A percentile compares a stretch with the other conserved stretches of the same genome.
Evolutionary conservation across 805 yeast genomes (phyloP).

Genomic region (Trichomonascus vanleenenianus): DNA sequence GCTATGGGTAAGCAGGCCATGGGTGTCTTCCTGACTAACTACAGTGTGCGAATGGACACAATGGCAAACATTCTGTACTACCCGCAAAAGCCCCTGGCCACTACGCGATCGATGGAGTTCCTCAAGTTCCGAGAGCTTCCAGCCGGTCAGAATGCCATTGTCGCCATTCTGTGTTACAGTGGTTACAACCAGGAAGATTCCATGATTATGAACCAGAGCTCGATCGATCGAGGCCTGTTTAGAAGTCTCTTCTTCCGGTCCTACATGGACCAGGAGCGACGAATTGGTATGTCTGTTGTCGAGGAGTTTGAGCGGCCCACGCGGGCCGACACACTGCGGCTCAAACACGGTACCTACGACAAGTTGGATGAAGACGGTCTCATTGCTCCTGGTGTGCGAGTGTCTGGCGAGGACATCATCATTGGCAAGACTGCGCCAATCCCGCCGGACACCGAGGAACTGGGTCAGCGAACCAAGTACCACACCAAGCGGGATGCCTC

Average conservation of each 20-base stretch:
- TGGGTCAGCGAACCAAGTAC: slow-evolving; percentile 97
- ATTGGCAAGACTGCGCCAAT: slow-evolving; percentile 99
- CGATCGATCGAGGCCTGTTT: slow-evolving; percentile 94
- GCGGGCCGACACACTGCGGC: slow-evolving; percentile 85
- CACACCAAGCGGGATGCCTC: slow-evolving; percentile 99
- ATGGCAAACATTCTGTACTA: slow-evolving; percentile 97
- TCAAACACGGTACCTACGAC: slow-evolving; percentile 97
- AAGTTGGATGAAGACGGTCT: slow-evolving; percentile 97
- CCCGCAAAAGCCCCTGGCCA: slow-evolving; percentile 97
- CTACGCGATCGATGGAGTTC: slow-evolving; percentile 96
- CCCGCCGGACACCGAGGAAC: slow-evolving; percentile 97
- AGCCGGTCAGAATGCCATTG: slow-evolving; percentile 98
- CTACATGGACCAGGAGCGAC: slow-evolving; percentile 96
- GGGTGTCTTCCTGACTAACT: slow-evolving; percentile 97
- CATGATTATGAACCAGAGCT: slow-evolving; percentile 98
- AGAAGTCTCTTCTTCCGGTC: slow-evolving; percentile 94
- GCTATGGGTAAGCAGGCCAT: slow-evolving; percentile 99
- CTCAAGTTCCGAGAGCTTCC: slow-evolving; percentile 96
- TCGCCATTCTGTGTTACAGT: slow-evolving; percentile 95
- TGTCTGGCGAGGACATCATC: slow-evolving; percentile 96
- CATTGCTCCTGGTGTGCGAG: slow-evolving; percentile 97
- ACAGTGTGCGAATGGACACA: slow-evolving; percentile 96
- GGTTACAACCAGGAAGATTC: slow-evolving; percentile 99
- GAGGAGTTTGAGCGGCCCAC: slow-evolving; percentile 98
- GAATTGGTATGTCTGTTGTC: slow-evolving; percentile 96